Evolutionary conservation across 1,284 basidiomycete species (phyloP).

Genomic region (Sphagnurus paluster): DNA sequence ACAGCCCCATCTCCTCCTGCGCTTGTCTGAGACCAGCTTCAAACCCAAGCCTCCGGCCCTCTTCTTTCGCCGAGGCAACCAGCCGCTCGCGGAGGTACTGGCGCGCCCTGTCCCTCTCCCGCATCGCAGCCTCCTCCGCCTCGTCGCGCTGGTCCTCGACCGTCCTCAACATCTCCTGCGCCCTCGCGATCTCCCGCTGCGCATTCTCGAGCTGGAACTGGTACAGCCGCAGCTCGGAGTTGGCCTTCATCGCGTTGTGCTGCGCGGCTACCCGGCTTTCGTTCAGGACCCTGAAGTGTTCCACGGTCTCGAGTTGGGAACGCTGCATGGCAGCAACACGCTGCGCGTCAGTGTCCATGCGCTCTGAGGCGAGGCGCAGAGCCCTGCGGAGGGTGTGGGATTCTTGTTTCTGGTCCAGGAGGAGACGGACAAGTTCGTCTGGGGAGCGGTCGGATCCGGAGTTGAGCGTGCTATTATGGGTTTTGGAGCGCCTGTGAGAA

Average conservation of each 20-base stretch:
- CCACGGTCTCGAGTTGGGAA: conserved; percentile 45
- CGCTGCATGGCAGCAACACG: conserved; percentile 55
- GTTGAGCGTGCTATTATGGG: conserved; percentile 33
- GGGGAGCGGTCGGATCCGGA: conserved; percentile 30
- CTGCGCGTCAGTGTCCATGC: conserved; percentile 51
- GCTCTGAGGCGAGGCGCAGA: conserved; percentile 50
- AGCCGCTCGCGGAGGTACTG: conserved; percentile 47
- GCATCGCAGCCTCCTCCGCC: conserved; percentile 47
- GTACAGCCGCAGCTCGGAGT: conserved; percentile 58
- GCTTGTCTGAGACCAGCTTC: conserved; percentile 54
- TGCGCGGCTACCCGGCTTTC: conserved; percentile 52
- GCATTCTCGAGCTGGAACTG: conserved; percentile 65
- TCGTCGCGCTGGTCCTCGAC: conserved; percentile 50
- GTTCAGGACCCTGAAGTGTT: conserved; percentile 51
- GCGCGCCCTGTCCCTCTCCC: conserved; percentile 46
- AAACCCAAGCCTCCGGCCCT: conserved; percentile 54
- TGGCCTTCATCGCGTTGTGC: conserved; percentile 48
- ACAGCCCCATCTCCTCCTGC: conserved; percentile 31
- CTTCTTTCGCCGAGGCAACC: conserved; percentile 49
- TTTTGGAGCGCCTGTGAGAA: conserved; percentile 10
- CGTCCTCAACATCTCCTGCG: conserved; percentile 40
- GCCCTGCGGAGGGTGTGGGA: conserved; percentile 50
- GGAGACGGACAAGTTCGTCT: conserved; percentile 47
- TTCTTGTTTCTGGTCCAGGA: conserved; percentile 59
- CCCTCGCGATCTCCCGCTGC: conserved; percentile 55